A percentile compares a stretch with the other conserved stretches of the same genome.
These are phyloP conservation scores for Aristolochia contorta DNA, from an alignment of 164 flowering plant genomes.

Conservation along the genomic window DNA sequence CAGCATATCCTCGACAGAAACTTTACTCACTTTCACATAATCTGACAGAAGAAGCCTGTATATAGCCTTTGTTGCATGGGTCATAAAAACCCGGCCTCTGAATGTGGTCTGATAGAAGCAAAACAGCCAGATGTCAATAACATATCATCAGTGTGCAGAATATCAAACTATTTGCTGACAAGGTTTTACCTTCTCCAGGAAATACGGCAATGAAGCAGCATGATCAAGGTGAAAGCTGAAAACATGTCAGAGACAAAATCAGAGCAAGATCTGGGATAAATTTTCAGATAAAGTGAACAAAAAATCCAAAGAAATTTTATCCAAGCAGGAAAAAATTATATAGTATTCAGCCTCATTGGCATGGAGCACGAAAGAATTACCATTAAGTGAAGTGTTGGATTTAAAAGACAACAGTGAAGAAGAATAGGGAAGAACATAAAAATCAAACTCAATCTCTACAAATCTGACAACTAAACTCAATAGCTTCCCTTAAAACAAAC, in stretches of 20 bases:
- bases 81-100: slow-evolving; percentile 72
- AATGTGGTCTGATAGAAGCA: slow-evolving; percentile 68
- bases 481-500: too few species aligned
- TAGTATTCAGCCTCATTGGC: too few species aligned
- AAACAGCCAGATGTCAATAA: neutral
- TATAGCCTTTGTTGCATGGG: slow-evolving; percentile 64
- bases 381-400: too few species aligned
- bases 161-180: neutral
- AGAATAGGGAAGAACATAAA: too few species aligned
- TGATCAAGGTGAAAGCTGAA: slow-evolving; percentile 96
- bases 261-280: neutral
- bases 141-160: neutral
- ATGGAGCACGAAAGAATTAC: too few species aligned
- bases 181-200: slow-evolving; percentile 70
- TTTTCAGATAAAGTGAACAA: too few species aligned
- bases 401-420: too few species aligned
- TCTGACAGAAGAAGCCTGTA: slow-evolving; percentile 49
- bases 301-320: neutral
- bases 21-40: slow-evolving; percentile 40
- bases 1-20: slow-evolving; percentile 80
- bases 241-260: neutral
- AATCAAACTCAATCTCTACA: too few species aligned
- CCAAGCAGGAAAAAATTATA: too few species aligned
- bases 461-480: too few species aligned
- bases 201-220: slow-evolving; percentile 95